Percentiles rank a stretch among this genome's conserved stretches.
These are phyloP conservation scores for Picochlorum sp. DNA, from an alignment of 139 green algal genomes.

Conservation along the genomic window DNA sequence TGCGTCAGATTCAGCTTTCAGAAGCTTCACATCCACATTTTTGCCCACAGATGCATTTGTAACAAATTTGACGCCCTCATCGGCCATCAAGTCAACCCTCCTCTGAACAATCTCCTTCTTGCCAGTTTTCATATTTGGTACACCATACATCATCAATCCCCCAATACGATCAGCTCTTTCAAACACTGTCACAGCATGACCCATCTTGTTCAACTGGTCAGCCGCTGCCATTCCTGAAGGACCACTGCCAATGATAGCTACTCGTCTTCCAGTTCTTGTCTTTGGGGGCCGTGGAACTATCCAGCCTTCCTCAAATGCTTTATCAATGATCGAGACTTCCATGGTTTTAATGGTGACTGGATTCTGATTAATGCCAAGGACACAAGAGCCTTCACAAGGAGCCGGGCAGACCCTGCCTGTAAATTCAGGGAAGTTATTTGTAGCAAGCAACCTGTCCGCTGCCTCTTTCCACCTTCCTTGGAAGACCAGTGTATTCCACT, in stretches of 20 bases:
- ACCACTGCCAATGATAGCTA: slow-evolving; percentile 83
- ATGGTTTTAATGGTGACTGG: slow-evolving; percentile 96
- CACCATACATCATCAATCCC: slow-evolving; percentile 93
- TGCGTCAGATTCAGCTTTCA: slow-evolving; percentile 55
- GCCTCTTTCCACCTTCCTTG: slow-evolving; percentile 86
- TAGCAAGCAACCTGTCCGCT: slow-evolving; percentile 86
- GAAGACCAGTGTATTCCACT: slow-evolving; percentile 95
- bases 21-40: slow-evolving; percentile 43
- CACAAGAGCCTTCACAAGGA: slow-evolving; percentile 89
- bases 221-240: slow-evolving; percentile 86
- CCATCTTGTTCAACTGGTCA: slow-evolving; percentile 96
- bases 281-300: slow-evolving; percentile 77
- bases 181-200: slow-evolving; percentile 83
- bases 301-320: slow-evolving; percentile 89
- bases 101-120: slow-evolving; percentile 89
- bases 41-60: slow-evolving; percentile 65
- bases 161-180: slow-evolving; percentile 86
- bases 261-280: slow-evolving; percentile 64
- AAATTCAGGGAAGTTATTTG: slow-evolving; percentile 99
- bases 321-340: slow-evolving; percentile 43
- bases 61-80: slow-evolving; percentile 80
- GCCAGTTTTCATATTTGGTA: slow-evolving; percentile 98
- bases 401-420: slow-evolving; percentile 88
- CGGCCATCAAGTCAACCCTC: slow-evolving; percentile 87
- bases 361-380: slow-evolving; percentile 95